Percentiles rank a stretch among this genome's conserved stretches.
These are phyloP conservation scores for Debaryomyces coudertii DNA, from an alignment of 1,139 yeast genomes.

Conservation along the genomic window DNA sequence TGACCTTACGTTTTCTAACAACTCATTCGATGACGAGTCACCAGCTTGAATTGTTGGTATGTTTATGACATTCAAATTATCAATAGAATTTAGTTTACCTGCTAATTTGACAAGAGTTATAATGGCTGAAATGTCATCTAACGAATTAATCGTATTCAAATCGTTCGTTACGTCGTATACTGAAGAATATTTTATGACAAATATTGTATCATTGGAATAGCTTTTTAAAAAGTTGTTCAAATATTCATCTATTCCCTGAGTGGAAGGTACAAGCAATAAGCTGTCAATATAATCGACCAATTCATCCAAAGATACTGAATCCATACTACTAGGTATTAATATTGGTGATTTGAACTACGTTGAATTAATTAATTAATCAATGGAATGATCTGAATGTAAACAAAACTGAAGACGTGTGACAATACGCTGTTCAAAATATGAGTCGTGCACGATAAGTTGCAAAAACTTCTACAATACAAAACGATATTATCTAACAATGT, in stretches of 20 bases:
- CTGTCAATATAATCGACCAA: not conserved
- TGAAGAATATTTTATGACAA: constrained; percentile 13
- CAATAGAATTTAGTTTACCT: constrained; percentile 29
- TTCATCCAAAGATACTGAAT: not conserved
- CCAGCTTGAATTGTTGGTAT: constrained; percentile 31
- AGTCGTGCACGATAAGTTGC: not conserved
- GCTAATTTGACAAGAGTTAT: constrained; percentile 50
- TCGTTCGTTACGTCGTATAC: constrained; percentile 14
- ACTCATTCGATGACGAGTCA: constrained; percentile 18
- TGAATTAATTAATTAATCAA: not conserved
- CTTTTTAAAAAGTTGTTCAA: constrained; percentile 10
- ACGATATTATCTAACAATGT: not conserved
- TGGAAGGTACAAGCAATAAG: constrained; percentile 1
- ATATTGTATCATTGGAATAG: constrained; percentile 21
- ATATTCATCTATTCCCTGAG: not conserved
- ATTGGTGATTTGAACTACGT: not conserved
- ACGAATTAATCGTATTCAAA: constrained; percentile 11
- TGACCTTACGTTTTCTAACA: constrained; percentile 61
- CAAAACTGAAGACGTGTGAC: not conserved
- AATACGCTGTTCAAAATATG: not conserved
- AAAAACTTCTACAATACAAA: not conserved
- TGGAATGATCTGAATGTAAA: constrained; percentile 3
- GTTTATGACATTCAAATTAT: constrained; percentile 45
- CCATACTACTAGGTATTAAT: not conserved
- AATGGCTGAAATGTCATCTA: constrained; percentile 16